Base-by-base conservation (phyloP, 2,329 filamentous ascomycete species). In the Blastomyces gilchristii region DNA sequence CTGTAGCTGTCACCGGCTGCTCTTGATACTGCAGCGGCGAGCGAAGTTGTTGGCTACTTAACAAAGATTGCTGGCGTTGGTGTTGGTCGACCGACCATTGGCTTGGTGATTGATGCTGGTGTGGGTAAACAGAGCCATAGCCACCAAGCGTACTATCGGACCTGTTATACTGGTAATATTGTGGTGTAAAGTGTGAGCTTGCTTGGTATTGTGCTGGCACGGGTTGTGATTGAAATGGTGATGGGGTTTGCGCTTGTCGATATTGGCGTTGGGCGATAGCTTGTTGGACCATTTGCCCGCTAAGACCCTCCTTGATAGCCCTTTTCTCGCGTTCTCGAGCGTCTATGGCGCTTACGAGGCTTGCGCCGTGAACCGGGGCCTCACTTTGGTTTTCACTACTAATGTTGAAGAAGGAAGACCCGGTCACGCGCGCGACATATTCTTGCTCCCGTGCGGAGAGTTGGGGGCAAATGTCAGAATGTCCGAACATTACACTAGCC, bases 401-500 rank as follows among this genome's bases (percentile, higher is more conserved):
- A 72, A 95, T 79, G 64, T 83, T 85, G 68, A 95, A 83, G 59
- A 96, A 79, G 0, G 91, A 89, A 0, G 85, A 86, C 0, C 89
- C 89, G 0, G 91, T 96, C 68, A 90, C 81, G 47, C 89, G 85
- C 11, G 91, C 89, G n/a, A 96, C 83, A 68, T 95, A 88, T 75
- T 95, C 90, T 73, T 95, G 91, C 74, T 96, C 91, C 18, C 88
- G 85, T 22, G 91, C 91, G 25, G 89, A 91, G n/a, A 96, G 80
- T 63, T 87, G 83, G 0, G 78, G 76, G 9, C 83, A 80, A 31
- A 82, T 76, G 67, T 85, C 81, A 58, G 79, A 78, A 34, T 76
- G 73, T 57, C 78, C 76, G 39, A 87, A 74, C 63, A 82, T 71
- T 3, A 75, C 73, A 50, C 78, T 80, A 11, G 86, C 80, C 12